phyloP scores from a whole-genome alignment of 1,139 yeast species.

The Suhomyces maxii region DNA sequence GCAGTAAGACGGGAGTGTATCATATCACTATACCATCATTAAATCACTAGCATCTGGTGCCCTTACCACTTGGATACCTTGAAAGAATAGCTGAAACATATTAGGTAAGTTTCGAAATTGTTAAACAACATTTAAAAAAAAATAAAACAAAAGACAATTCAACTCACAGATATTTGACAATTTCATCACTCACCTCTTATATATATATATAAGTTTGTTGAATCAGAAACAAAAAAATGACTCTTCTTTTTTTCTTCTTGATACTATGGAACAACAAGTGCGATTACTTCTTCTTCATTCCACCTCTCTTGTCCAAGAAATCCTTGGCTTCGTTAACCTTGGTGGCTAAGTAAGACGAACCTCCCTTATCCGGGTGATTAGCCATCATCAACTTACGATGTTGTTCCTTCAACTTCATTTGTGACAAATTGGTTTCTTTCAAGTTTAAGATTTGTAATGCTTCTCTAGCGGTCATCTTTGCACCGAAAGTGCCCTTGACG shows the following conservation, averaged over 20 bases:
- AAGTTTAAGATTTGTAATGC: conserved; percentile 86
- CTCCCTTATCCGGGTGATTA: conserved; percentile 98
- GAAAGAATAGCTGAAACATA: no score
- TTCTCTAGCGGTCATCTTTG: conserved; percentile 86
- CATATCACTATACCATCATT: no score
- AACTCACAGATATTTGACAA: no score
- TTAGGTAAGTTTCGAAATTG: no score
- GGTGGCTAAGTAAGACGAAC: conserved; percentile 91
- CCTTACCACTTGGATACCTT: no score
- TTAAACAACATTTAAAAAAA: no score
- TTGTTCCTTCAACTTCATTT: conserved; percentile 81
- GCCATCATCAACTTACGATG: conserved; percentile 87
- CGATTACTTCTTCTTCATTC: conserved; percentile 43
- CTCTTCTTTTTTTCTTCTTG: background rate
- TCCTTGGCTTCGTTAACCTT: conserved; percentile 97
- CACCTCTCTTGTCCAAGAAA: conserved; percentile 81
- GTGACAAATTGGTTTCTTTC: conserved; percentile 74
- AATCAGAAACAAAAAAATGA: no score
- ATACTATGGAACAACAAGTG: background rate
- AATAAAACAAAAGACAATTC: no score
- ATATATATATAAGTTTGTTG: no score
- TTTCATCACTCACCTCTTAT: no score
- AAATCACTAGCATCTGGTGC: no score
- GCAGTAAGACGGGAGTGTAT: no score
- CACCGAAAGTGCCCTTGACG: conserved; percentile 83